Evolutionary conservation across 1,139 yeast genomes (phyloP), one percentile per base, ranked within the genome.

Genomic region (Komagataea norvegica): DNA sequence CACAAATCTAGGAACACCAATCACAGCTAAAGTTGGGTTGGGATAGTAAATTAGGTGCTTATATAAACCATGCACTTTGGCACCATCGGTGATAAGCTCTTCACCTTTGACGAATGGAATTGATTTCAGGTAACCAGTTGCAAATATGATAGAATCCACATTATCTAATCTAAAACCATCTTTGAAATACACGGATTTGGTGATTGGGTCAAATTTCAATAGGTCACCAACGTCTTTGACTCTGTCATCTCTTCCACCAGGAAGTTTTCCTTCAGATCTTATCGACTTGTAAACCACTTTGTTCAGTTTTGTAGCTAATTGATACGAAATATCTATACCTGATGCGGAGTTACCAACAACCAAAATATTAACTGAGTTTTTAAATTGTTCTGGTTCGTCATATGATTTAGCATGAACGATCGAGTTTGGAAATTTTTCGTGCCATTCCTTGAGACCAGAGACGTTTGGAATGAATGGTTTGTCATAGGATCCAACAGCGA

Each of bases 401-500:
- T 72, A 85, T 58, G 48, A 65, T 20, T 51, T 51, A 13, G 55
- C 51, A 41, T 51, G 52, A 3, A 45, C 25, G 9, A 51, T 30
- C 1, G 46, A 33, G 7, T 42, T 37, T 14, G 54, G 55, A 22
- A 42, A 37, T 21, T 40, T 34, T 15, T 36, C 34, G 68, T 43
- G 61, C 70, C 52, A 50, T 34, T 46, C 42, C 19, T 62, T 56
- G 34, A 70, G 52, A 0, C 77, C 78, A 2, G 63, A 56, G 9
- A 70, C 62, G 14, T 54, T 51, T 3, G 82, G 82, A 26, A 72
- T 60, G 41, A 54, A 62, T 2, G 81, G 80, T 10, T 67, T 67
- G 18, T 70, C 68, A 50, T 72, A 77, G 44, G 75, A 79, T 11
- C 83, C 82, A 31, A 68, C 68, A 2, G 79, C 73, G 13, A 74